These are phyloP conservation scores for Iberis pinnata DNA, from an alignment of 345 rosid genomes.

Conservation along the genomic window DNA sequence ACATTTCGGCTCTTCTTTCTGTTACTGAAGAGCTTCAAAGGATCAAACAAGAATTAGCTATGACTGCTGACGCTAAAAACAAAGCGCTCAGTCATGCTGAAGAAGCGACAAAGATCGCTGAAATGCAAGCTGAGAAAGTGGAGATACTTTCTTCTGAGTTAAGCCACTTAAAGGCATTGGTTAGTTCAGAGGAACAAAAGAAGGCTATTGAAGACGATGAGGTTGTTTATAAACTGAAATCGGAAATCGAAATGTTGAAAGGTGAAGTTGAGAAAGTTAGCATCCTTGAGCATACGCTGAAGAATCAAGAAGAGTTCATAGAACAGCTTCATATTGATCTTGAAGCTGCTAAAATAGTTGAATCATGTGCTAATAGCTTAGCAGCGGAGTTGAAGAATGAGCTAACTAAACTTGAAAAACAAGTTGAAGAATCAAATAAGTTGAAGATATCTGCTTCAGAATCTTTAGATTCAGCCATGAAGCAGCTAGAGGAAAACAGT, in stretches of 20 bases:
- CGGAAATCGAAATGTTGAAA: conserved; percentile 50
- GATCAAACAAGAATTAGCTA: conserved; percentile 64
- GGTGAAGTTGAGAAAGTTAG: conserved; percentile 49
- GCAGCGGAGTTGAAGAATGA: conserved; percentile 56
- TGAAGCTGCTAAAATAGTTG: conserved; percentile 88
- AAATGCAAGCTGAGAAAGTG: conserved; percentile 70
- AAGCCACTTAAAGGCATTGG: conserved; percentile 47
- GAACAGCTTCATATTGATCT: conserved; percentile 81
- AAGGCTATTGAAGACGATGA: conserved; percentile 41
- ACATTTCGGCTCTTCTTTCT: conserved; percentile 69
- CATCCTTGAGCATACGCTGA: conserved; percentile 40
- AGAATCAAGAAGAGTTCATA: conserved; percentile 49
- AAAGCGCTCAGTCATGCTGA: conserved; percentile 86
- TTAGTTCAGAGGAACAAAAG: conserved; percentile 50
- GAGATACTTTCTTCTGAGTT: conserved; percentile 68
- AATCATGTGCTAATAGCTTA: conserved; percentile 65
- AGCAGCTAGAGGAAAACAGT: conserved; percentile 55
- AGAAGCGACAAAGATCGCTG: conserved; percentile 88
- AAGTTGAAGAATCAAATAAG: conserved; percentile 46
- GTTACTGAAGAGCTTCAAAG: conserved; percentile 69
- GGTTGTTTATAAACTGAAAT: conserved; percentile 43
- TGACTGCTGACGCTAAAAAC: conserved; percentile 75
- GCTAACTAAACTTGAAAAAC: conserved; percentile 49
- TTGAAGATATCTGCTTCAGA: conserved; percentile 73
- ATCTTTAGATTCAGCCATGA: conserved; percentile 66